Base-by-base conservation (phyloP, 1,139 yeast species). In the Kurtzmaniella quercitrusa region DNA sequence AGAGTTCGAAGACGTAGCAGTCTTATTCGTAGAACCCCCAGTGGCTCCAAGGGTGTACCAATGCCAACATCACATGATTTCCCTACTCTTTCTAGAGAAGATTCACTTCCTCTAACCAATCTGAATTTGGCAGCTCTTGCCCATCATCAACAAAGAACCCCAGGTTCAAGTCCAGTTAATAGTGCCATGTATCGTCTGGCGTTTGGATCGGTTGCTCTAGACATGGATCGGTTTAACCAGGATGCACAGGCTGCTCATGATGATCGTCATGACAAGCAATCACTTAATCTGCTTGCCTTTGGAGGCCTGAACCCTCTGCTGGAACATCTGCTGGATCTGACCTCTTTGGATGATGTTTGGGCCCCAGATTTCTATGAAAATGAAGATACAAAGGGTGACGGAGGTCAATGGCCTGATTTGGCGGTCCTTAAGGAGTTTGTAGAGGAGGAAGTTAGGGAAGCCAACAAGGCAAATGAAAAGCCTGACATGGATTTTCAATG, bases 291-390 rank as follows among this genome's bases (percentile, higher is more conserved):
- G 50, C 50, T 70, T 53, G 68, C 75, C 57, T 67, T 73, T 53
- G 77, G 77, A 3, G 73, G 70, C 37, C 84, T 91, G 9, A 84
- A 85, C 52, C 94, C 94, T 1, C 75, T 85, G 1, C 79, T 87
- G 14, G 79, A 90, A 46, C 75, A 91, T 49, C 74, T 85, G 14
- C 79, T 90, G 25, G 82, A 81, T 46, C 82, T 93, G 6, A 69
- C 77, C 1, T 85, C 96, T 0, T 66, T 91, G 46, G 91, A 85
- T 58, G 98, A 93, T 62, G 98, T 93, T 21, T 88, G 95, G 58
- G 78, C 86, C 59, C 94, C 94, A 1, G 75, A 70, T 43, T 71
- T 70, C 52, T 68, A 69, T 48, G 72, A 64, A 38, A 59, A 57
- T 16, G 49, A 49, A 19, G 58, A 57, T 17, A 14, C 23, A 4